These are phyloP conservation scores for Fusarium proliferatum DNA, from an alignment of 2,329 filamentous ascomycete genomes.

Conservation along the genomic window DNA sequence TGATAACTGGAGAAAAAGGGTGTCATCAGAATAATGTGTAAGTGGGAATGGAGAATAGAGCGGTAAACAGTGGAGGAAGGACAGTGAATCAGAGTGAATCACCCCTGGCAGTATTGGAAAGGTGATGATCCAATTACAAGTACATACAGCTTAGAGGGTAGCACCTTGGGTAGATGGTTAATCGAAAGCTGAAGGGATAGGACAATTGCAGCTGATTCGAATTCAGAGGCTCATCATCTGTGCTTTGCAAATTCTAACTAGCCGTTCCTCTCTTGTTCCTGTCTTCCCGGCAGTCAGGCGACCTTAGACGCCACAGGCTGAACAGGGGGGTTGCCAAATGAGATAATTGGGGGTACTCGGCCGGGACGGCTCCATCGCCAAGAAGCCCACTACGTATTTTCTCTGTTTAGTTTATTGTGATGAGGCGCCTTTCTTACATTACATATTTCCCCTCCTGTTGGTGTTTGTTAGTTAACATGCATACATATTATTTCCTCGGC, in stretches of 20 bases:
- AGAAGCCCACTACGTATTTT: slow-evolving; percentile 21
- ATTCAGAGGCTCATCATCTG: not conserved
- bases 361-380: slow-evolving; percentile 27
- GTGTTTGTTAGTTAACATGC: not conserved
- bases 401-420: not conserved
- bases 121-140: not conserved
- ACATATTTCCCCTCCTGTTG: not conserved
- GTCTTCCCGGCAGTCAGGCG: slow-evolving; percentile 32
- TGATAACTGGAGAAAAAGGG: slow-evolving; percentile 16
- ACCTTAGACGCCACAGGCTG: slow-evolving; percentile 29
- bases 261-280: not conserved
- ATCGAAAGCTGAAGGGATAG: not conserved
- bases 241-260: not conserved
- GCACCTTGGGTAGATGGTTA: not conserved
- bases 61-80: slow-evolving; percentile 19
- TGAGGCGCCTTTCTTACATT: not conserved
- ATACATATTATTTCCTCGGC: not conserved
- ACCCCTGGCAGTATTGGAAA: slow-evolving; percentile 12
- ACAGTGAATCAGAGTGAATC: not conserved
- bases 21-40: slow-evolving; percentile 20
- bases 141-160: not conserved
- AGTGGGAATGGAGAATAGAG: slow-evolving; percentile 14
- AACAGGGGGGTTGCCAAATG: slow-evolving; percentile 25
- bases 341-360: slow-evolving; percentile 30
- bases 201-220: not conserved